Base-by-base conservation (phyloP, 2,329 filamentous ascomycete genomes). In the Aspergillus versicolor region DNA sequence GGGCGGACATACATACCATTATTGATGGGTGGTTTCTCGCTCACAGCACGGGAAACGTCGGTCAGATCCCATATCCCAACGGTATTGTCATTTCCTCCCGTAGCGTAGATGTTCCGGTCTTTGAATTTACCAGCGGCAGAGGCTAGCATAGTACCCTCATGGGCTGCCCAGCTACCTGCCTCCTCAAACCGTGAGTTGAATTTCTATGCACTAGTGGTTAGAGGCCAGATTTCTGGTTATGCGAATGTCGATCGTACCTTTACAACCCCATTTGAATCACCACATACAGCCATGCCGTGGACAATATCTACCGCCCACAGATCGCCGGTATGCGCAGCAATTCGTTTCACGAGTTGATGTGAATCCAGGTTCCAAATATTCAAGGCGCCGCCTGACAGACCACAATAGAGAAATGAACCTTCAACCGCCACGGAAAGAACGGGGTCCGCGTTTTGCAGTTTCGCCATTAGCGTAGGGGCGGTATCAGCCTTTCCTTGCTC, bases 321-420 rank as follows among this genome's bases (percentile, higher is more conserved):
- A 71, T 97, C 91, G 43, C 87, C 88, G 34, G 84, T 85, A 65
- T 92, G 89, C 1, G 88, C 86, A 69, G 89, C 92, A 68, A 99
- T 88, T 17, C 91, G 92, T 56, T 94, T 84, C 44, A 99, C 82
- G 48, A 94, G 87, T 74, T 99, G 94, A 53, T 89, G 87, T 0
- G 94, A 97, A 70, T 97, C 93, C 13, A 99, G 81, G 70, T 99
- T 95, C 93, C 95, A 99, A 11, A 99, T 85, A 71, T 97, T 93
- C 58, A 99, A 86, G 50, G 96, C 84, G 21, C 94, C 95, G 40
- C 90, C 87, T 1, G 92, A 84, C 65, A 95, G 89, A 46, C 94
- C 94, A 58, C 90, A 91, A 70, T 97, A 99, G 4, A 99, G 81
- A 63, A 99, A 95, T 0, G 92, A 92, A 0, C 91, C 92, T 61